Percentiles rank a stretch among this genome's conserved stretches.
These are phyloP conservation scores for Graphiopsis chlorocephala DNA, from an alignment of 2,329 filamentous ascomycete genomes.

Conservation along the genomic window DNA sequence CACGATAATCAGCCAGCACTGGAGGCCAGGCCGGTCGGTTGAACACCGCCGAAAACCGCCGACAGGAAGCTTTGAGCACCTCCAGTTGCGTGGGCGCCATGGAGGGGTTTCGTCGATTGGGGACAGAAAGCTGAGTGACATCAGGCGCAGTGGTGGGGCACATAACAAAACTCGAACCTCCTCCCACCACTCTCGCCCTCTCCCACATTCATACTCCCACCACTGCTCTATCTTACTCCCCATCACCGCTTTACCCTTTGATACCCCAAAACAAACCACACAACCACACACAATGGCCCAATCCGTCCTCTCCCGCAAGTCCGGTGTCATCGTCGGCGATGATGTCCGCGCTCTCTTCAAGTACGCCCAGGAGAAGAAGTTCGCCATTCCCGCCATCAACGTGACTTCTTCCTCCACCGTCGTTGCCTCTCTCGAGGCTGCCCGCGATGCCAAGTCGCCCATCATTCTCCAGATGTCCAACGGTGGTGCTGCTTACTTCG, in stretches of 20 bases:
- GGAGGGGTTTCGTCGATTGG: background rate
- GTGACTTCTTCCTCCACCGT: conserved; percentile 89
- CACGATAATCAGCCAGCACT: background rate
- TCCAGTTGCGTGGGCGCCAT: background rate
- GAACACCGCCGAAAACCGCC: conserved; percentile 6
- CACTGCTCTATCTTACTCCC: background rate
- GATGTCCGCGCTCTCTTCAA: conserved; percentile 65
- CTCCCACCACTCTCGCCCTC: background rate
- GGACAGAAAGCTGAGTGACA: conserved; percentile 1
- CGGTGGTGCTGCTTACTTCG: conserved; percentile 72
- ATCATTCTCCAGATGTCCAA: conserved; percentile 92
- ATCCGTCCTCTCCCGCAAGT: conserved; percentile 33
- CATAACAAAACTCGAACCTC: conserved; percentile 16
- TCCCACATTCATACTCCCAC: background rate
- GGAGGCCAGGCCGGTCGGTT: background rate
- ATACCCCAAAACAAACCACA: conserved; percentile 3
- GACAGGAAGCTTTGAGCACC: background rate
- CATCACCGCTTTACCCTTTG: background rate
- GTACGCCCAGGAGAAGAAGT: conserved; percentile 82
- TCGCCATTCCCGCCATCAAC: conserved; percentile 73
- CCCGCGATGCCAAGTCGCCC: conserved; percentile 84
- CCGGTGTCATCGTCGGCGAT: conserved; percentile 40
- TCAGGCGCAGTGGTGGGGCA: conserved; percentile 9
- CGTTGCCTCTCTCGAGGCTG: conserved; percentile 88
- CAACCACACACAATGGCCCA: conserved; percentile 26